These are phyloP conservation scores for Salix suchowensis DNA, from an alignment of 345 rosid genomes.

Conservation along the genomic window DNA sequence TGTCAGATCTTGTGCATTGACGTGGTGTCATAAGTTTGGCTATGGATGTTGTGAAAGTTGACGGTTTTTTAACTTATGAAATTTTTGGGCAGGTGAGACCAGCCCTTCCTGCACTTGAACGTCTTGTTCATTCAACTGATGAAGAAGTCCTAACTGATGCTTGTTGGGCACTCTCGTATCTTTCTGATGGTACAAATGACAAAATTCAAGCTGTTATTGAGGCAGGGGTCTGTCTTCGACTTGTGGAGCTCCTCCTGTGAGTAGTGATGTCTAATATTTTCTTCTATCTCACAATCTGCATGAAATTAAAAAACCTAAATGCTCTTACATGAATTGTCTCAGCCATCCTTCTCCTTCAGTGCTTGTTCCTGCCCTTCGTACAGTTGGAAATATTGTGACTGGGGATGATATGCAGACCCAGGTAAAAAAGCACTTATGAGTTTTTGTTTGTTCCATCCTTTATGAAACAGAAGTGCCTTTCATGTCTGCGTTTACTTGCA, in stretches of 20 bases:
- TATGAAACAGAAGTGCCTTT: not conserved
- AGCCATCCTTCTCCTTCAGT: slow-evolving; percentile 28
- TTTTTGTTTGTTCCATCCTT: not conserved
- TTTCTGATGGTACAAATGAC: slow-evolving; percentile 30
- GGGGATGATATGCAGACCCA: slow-evolving; percentile 30
- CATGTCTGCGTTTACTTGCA: not conserved
- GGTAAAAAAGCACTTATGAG: slow-evolving; percentile 11
- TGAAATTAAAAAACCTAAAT: not conserved
- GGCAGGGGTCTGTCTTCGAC: slow-evolving; percentile 24
- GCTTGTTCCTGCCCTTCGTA: slow-evolving; percentile 29
- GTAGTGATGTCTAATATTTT: not conserved
- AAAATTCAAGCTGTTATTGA: slow-evolving; percentile 32
- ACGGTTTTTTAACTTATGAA: not conserved
- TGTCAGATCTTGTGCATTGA: not conserved
- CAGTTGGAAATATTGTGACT: slow-evolving; percentile 27
- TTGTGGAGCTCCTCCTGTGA: slow-evolving; percentile 25
- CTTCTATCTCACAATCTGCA: not conserved
- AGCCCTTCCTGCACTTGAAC: slow-evolving; percentile 23
- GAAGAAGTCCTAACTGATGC: slow-evolving; percentile 30
- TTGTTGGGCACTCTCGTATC: slow-evolving; percentile 32
- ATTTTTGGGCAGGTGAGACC: slow-evolving; percentile 18
- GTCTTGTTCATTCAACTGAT: slow-evolving; percentile 27
- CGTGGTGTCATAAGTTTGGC: not conserved
- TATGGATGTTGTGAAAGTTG: not conserved
- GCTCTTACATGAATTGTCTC: not conserved